phyloP scores from a whole-genome alignment of 2,329 filamentous ascomycete genomes.

The Aspergillus sp. region DNA sequence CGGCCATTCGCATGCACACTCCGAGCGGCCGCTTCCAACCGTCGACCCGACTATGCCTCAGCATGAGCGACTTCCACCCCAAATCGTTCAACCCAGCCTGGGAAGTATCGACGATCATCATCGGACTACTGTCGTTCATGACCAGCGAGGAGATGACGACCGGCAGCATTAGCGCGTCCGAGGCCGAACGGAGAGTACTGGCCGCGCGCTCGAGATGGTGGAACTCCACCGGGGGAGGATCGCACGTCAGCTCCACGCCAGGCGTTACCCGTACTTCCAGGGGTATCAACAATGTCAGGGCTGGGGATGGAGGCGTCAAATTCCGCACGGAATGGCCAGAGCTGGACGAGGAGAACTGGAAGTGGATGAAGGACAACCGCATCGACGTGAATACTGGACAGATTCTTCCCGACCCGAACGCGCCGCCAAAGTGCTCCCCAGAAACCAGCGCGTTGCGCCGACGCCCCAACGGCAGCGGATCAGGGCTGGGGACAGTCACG shows the following conservation, averaged over 20 bases:
- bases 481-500: constrained; percentile 55
- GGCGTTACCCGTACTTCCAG: constrained; percentile 49
- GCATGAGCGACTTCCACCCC: constrained; percentile 94
- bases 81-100: constrained; percentile 97
- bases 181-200: constrained; percentile 66
- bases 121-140: constrained; percentile 94
- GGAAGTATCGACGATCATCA: constrained; percentile 94
- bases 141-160: constrained; percentile 98
- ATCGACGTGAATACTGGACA: constrained; percentile 70
- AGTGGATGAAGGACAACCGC: constrained; percentile 76
- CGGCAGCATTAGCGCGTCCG: constrained; percentile 68
- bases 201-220: constrained; percentile 81
- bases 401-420: constrained; percentile 45
- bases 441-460: constrained; percentile 55
- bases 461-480: constrained; percentile 50
- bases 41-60: constrained; percentile 82
- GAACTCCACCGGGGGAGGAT: constrained; percentile 89
- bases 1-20: constrained; percentile 98
- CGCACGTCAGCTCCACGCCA: constrained; percentile 43
- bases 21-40: constrained; percentile 92
- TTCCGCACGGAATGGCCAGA: constrained; percentile 87
- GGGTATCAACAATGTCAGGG: constrained; percentile 71
- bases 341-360: constrained; percentile 78
- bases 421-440: constrained; percentile 49
- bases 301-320: constrained; percentile 83